These are phyloP conservation scores for Cudoniella acicularis DNA, from an alignment of 495 filamentous ascomycete species.

Conservation along the genomic window DNA sequence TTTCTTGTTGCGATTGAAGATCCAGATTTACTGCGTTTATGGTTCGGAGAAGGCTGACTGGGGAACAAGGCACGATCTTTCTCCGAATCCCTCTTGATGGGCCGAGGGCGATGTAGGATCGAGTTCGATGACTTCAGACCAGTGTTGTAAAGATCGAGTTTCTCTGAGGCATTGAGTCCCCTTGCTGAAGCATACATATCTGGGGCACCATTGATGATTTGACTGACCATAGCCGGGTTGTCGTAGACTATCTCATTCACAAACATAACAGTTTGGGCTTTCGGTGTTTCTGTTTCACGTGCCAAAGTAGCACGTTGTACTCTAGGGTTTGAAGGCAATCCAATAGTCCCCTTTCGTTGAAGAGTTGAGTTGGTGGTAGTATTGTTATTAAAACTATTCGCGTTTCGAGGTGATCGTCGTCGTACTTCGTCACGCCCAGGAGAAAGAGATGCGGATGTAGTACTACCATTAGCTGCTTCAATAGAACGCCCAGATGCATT, in stretches of 20 bases:
- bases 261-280: conserved; percentile 47
- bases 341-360: conserved; percentile 43
- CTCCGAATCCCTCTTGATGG: conserved; percentile 41
- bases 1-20: conserved; percentile 38
- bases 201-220: conserved; percentile 39
- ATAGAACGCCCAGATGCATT: conserved; percentile 13
- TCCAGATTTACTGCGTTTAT: conserved; percentile 42
- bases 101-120: conserved; percentile 48
- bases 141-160: conserved; percentile 8
- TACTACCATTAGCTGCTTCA: conserved; percentile 15
- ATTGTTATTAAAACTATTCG: conserved; percentile 9
- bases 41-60: conserved; percentile 35
- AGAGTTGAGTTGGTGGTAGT: conserved; percentile 32
- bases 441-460: conserved; percentile 25
- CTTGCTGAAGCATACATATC: conserved; percentile 25
- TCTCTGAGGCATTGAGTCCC: conserved; percentile 7
- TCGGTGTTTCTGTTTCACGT: conserved; percentile 27
- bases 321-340: conserved; percentile 46
- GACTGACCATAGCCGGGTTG: conserved; percentile 39
- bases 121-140: conserved; percentile 28
- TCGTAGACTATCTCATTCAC: conserved; percentile 50
- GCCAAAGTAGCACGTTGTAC: conserved; percentile 35
- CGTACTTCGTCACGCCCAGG: conserved; percentile 26
- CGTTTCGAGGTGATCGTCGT: conserved; percentile 22
- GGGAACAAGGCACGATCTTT: conserved; percentile 37